Evolutionary conservation across 495 filamentous ascomycete genomes (phyloP), one percentile per base, ranked within the genome.

Genomic region (Pyrenula massariospora): DNA sequence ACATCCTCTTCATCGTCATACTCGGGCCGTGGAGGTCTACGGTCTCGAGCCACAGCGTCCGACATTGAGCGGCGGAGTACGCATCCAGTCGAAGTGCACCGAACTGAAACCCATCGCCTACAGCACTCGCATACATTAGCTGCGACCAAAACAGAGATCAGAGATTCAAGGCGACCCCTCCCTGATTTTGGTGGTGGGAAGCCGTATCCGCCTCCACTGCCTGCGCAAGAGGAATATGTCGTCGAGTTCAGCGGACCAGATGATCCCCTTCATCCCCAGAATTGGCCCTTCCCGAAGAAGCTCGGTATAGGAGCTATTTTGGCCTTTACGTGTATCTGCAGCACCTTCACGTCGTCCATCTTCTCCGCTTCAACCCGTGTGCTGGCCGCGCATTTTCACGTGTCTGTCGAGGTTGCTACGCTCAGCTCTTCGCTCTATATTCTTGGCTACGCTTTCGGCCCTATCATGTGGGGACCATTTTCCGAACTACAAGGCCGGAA

Each of bases 401-500:
- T 58, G 21, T 12, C 22, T 2, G 31, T 42, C 12, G 57, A 57
- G 22, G 57, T 58, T 11, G n/a, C 54, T 19, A 58, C 57, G 12
- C 53, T 58, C 24, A 31, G 22, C 20, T 56, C 57, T 22, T 36
- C 57, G 20, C 53, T 58, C 20, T 58, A 21, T 31, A 54, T 65
- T 19, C 25, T 64, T 11, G 31, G 75, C 0, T 78, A 75, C 53
- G 69, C 71, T 8, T 59, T 75, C 5, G 83, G 80, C 2, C 83
- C 83, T 8, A 58, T 78, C 0, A 57, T 83, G n/a, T 85, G 75
- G 72, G 80, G 75, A 1, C 91, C 91, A 0, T 69, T 87, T 12
- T 91, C 87, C 10, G 91, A 96, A 65, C 71, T 96, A 22, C 78
- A 79, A 58, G 91, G 91, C 58, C 79, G 88, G 36, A 75, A 75